Evolutionary conservation across 495 filamentous ascomycete species (phyloP).

Genomic region (Massariosphaeria phaeospora): DNA sequence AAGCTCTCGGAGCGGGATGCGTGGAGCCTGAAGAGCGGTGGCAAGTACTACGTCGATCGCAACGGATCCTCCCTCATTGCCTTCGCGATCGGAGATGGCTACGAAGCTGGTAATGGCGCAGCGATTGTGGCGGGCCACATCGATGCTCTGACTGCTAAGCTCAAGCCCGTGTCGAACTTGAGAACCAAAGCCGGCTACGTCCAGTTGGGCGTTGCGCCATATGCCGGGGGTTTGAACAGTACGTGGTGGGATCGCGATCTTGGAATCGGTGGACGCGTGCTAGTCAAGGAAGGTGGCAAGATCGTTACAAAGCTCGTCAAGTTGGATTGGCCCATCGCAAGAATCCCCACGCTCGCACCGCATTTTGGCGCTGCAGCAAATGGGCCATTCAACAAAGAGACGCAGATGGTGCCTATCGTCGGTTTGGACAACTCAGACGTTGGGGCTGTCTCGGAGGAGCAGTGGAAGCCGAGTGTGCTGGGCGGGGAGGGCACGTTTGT

Average conservation of each 20-base stretch:
- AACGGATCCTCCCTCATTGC: slow-evolving; percentile 84
- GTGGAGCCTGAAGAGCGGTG: slow-evolving; percentile 77
- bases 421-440: slow-evolving; percentile 74
- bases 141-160: slow-evolving; percentile 77
- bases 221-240: slow-evolving; percentile 75
- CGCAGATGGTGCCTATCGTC: slow-evolving; percentile 89
- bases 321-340: slow-evolving; percentile 87
- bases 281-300: slow-evolving; percentile 77
- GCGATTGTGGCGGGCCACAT: slow-evolving; percentile 81
- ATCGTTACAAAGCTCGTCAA: slow-evolving; percentile 79
- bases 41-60: slow-evolving; percentile 81
- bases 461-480: slow-evolving; percentile 35
- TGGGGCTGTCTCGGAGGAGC: slow-evolving; percentile 15
- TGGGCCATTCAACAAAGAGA: slow-evolving; percentile 81
- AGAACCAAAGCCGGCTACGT: slow-evolving; percentile 73
- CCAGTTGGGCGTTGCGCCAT: slow-evolving; percentile 90
- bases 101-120: slow-evolving; percentile 79
- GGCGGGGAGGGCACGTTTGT: slow-evolving; percentile 58
- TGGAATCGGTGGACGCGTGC: slow-evolving; percentile 79
- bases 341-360: slow-evolving; percentile 86
- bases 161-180: slow-evolving; percentile 87
- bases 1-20: slow-evolving; percentile 72
- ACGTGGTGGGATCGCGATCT: slow-evolving; percentile 97
- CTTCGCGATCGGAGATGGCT: slow-evolving; percentile 78
- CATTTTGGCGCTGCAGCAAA: slow-evolving; percentile 81